Percentiles rank a stretch among this genome's conserved stretches.
phyloP scores from a whole-genome alignment of 2,329 filamentous ascomycete species.

The Fusarium concolor region DNA sequence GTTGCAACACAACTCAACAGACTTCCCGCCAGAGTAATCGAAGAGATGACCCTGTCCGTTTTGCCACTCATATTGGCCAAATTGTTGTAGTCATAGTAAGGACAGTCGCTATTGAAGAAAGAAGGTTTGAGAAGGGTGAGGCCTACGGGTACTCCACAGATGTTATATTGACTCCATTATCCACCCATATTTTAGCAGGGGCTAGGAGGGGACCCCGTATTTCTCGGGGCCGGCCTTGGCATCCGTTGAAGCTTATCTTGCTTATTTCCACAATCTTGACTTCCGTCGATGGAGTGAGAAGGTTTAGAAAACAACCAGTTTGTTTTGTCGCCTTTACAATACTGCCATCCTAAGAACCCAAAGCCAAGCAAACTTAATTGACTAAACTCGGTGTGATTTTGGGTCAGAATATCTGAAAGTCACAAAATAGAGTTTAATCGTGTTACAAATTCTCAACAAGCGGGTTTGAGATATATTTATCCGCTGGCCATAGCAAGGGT shows the following conservation, averaged over 20 bases:
- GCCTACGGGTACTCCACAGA: background rate
- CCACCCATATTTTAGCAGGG: slow-evolving; percentile 16
- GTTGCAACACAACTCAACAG: slow-evolving; percentile 39
- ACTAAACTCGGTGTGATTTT: background rate
- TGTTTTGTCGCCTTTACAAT: too few species aligned
- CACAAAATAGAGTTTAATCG: slow-evolving; percentile 29
- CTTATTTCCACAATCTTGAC: background rate
- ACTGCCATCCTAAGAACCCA: background rate
- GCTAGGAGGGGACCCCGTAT: slow-evolving; percentile 3
- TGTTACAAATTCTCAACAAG: slow-evolving; percentile 20
- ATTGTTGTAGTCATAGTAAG: slow-evolving; percentile 7
- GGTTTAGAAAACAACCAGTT: background rate
- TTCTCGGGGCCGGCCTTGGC: slow-evolving; percentile 10
- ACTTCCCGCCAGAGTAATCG: slow-evolving; percentile 42
- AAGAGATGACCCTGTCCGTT: slow-evolving; percentile 35
- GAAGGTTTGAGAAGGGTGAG: background rate
- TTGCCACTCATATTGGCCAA: slow-evolving; percentile 24
- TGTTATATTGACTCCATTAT: slow-evolving; percentile 1
- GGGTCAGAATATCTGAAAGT: background rate
- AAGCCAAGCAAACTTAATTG: background rate
- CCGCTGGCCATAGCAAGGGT: slow-evolving; percentile 2
- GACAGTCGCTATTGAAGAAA: background rate
- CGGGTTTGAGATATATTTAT: slow-evolving; percentile 30
- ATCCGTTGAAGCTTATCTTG: background rate
- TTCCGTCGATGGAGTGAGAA: background rate